Percentiles rank a stretch among this genome's conserved stretches.
Evolutionary conservation across 2,329 filamentous ascomycete species (phyloP).

Genomic region (Colletotrichum godetiae): DNA sequence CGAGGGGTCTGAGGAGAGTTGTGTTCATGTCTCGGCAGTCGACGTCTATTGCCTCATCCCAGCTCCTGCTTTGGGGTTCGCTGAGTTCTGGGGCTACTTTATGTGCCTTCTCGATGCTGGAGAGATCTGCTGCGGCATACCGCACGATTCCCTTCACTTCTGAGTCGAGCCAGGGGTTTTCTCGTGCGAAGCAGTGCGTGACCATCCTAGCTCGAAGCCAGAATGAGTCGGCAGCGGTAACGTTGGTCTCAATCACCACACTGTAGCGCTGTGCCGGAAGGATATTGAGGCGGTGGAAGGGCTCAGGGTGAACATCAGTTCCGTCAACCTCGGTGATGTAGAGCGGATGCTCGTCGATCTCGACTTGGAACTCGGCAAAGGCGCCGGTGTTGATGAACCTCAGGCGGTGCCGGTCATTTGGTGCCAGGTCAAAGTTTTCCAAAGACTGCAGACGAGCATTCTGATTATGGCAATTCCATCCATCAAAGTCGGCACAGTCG

Average conservation of each 20-base stretch:
- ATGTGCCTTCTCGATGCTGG: too few species aligned
- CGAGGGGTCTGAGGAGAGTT: constrained; percentile 53
- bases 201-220: constrained; percentile 70
- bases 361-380: constrained; percentile 78
- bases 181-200: constrained; percentile 50
- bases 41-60: constrained; percentile 58
- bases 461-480: constrained; percentile 56
- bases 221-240: constrained; percentile 63
- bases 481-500: constrained; percentile 46
- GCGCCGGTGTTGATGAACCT: constrained; percentile 77
- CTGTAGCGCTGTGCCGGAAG: constrained; percentile 79
- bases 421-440: constrained; percentile 54
- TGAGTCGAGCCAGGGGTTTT: constrained; percentile 44
- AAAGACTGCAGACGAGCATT: constrained; percentile 37
- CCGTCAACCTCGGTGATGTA: constrained; percentile 78
- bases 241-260: constrained; percentile 71
- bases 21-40: constrained; percentile 66
- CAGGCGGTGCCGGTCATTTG: constrained; percentile 70
- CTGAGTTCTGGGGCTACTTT: not conserved
- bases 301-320: constrained; percentile 69
- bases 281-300: constrained; percentile 71
- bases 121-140: constrained; percentile 36
- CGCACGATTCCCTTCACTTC: constrained; percentile 47
- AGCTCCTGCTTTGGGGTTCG: constrained; percentile 56
- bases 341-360: constrained; percentile 75